Conservation (phyloP, 78 protist species). For the Paulinella micropora region DNA sequence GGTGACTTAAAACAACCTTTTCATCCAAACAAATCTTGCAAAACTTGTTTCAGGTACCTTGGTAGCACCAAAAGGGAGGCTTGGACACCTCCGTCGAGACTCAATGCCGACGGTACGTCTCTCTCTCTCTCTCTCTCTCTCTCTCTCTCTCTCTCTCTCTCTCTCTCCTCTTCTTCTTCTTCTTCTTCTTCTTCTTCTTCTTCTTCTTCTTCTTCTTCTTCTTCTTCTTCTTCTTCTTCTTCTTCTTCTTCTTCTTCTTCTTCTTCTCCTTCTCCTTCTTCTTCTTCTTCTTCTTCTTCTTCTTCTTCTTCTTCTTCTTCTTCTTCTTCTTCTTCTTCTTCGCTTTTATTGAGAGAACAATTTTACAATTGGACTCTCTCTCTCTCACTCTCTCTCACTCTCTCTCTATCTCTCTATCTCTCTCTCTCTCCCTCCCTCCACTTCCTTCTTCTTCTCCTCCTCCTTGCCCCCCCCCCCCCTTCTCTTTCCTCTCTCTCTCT, state of each 20-base stretch:
- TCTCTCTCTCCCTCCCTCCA: neutral
- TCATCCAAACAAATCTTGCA: too few relatives aligned
- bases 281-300: neutral
- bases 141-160: neutral
- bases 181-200: neutral
- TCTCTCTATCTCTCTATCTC: neutral
- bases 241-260: neutral
- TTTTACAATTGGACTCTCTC: neutral
- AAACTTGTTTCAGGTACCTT: too few relatives aligned
- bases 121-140: neutral
- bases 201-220: neutral
- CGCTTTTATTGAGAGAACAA: too few relatives aligned
- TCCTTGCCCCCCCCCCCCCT: neutral
- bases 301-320: neutral
- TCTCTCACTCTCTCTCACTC: neutral
- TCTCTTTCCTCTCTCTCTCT: neutral
- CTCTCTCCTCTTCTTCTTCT: neutral
- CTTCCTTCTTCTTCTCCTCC: neutral
- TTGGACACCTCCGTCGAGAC: too few relatives aligned
- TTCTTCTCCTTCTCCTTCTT: neutral
- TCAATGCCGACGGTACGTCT: too few relatives aligned
- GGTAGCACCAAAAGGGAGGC: too few relatives aligned
- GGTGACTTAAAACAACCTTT: too few relatives aligned
- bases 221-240: neutral
- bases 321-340: neutral